A percentile compares a stretch with the other conserved stretches of the same genome.
Conservation (phyloP, 768 basidiomycete genomes). For the Cyathus striatus region DNA sequence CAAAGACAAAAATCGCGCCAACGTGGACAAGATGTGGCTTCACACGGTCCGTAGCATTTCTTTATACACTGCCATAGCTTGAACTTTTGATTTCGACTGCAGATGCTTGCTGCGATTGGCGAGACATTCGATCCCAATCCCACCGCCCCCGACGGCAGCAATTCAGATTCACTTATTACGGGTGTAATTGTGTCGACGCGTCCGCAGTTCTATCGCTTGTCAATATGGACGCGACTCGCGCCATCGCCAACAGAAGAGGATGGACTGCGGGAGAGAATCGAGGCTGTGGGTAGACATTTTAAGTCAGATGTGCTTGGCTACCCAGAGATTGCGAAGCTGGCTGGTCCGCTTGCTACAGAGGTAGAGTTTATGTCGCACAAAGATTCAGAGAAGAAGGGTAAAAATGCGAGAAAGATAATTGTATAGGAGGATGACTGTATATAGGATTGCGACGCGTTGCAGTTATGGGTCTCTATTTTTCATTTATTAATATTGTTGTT, state of each 20-base stretch:
- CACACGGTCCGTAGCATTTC: slow-evolving; percentile 66
- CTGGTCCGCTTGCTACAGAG: slow-evolving; percentile 87
- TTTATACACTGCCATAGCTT: slow-evolving; percentile 5
- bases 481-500: slow-evolving; percentile 18
- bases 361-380: slow-evolving; percentile 94
- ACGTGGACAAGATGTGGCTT: slow-evolving; percentile 96
- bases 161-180: slow-evolving; percentile 66
- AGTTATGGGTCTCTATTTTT: no score
- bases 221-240: slow-evolving; percentile 94
- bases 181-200: slow-evolving; percentile 95
- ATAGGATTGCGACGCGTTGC: no score
- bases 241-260: slow-evolving; percentile 50
- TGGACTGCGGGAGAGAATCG: slow-evolving; percentile 70
- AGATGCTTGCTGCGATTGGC: slow-evolving; percentile 99
- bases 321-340: slow-evolving; percentile 63
- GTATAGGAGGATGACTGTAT: slow-evolving; percentile 32
- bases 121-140: slow-evolving; percentile 95
- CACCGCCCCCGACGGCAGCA: slow-evolving; percentile 36
- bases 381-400: slow-evolving; percentile 93
- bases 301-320: slow-evolving; percentile 88
- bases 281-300: slow-evolving; percentile 84
- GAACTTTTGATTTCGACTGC: slow-evolving; percentile 7
- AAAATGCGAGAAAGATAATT: slow-evolving; percentile 72
- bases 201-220: slow-evolving; percentile 92
- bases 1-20: slow-evolving; percentile 81